phyloP scores from a whole-genome alignment of 176 grass and related monocot genomes.

The Puya raimondii region DNA sequence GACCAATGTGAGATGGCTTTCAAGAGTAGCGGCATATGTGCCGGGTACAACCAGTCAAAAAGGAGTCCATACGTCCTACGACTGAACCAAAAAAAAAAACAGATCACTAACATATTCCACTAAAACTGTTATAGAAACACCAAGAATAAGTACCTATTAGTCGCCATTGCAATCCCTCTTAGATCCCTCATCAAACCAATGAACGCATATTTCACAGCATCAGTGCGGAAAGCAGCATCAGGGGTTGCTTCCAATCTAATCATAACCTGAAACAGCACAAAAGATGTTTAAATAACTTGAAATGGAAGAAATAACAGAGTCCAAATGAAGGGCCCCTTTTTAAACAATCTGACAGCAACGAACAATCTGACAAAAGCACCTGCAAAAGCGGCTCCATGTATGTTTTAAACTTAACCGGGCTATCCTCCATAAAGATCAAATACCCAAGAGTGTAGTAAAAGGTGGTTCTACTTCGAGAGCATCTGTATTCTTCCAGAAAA shows the following conservation, averaged over 20 bases:
- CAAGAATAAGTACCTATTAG: constrained; percentile 62
- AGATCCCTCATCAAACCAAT: constrained; percentile 98
- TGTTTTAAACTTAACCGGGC: constrained; percentile 80
- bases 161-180: constrained; percentile 85
- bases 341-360: neutral
- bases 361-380: constrained; percentile 18
- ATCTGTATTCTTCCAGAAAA: constrained; percentile 86
- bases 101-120: neutral
- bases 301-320: neutral
- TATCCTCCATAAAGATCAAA: constrained; percentile 97
- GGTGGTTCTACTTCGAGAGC: constrained; percentile 85
- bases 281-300: constrained; percentile 13
- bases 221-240: constrained; percentile 67
- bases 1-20: constrained; percentile 78
- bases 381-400: constrained; percentile 97
- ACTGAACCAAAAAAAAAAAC: constrained; percentile 41
- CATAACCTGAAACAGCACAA: constrained; percentile 47
- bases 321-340: constrained; percentile 15
- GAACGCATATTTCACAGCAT: constrained; percentile 77
- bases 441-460: constrained; percentile 93
- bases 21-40: constrained; percentile 77
- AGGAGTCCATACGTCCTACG: constrained; percentile 82
- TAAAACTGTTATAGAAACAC: neutral
- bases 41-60: constrained; percentile 96
- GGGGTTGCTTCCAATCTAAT: constrained; percentile 68